Conservation (phyloP, 345 rosid genomes). For the Dipteronia dyeriana region DNA sequence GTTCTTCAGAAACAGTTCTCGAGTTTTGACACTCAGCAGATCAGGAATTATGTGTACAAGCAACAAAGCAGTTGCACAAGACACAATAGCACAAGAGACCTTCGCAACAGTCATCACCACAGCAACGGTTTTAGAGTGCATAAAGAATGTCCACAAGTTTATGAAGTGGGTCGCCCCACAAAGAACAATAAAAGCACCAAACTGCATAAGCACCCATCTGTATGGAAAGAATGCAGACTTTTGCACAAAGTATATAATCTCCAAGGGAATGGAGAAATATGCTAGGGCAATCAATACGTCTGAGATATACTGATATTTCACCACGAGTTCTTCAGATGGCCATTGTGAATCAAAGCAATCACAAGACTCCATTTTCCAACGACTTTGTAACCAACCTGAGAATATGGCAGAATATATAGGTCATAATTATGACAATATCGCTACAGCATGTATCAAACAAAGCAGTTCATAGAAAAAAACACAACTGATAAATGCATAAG, state of each 20-base stretch:
- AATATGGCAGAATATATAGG: neutral
- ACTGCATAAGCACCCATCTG: constrained; percentile 96
- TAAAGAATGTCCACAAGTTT: constrained; percentile 76
- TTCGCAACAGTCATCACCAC: constrained; percentile 81
- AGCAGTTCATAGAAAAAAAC: constrained; percentile 21
- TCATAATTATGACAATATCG: neutral
- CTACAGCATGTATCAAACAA: neutral
- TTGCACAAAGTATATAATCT: constrained; percentile 86
- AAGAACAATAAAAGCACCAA: constrained; percentile 90
- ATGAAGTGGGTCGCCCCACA: constrained; percentile 97
- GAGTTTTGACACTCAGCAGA: constrained; percentile 74
- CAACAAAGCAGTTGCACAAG: constrained; percentile 86
- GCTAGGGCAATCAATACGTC: constrained; percentile 87
- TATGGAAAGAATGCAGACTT: constrained; percentile 91
- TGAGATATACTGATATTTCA: constrained; percentile 89
- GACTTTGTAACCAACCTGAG: constrained; percentile 26
- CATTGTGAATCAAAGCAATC: constrained; percentile 76
- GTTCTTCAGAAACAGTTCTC: constrained; percentile 78
- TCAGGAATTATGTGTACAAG: constrained; percentile 93
- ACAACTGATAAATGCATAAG: neutral
- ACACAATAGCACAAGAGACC: constrained; percentile 81
- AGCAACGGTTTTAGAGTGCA: constrained; percentile 85
- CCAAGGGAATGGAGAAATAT: constrained; percentile 90
- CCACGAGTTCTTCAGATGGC: constrained; percentile 77
- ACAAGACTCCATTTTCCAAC: constrained; percentile 64